These are phyloP conservation scores for Sugiyamaella japonica DNA, from an alignment of 1,139 yeast species.

Conservation along the genomic window DNA sequence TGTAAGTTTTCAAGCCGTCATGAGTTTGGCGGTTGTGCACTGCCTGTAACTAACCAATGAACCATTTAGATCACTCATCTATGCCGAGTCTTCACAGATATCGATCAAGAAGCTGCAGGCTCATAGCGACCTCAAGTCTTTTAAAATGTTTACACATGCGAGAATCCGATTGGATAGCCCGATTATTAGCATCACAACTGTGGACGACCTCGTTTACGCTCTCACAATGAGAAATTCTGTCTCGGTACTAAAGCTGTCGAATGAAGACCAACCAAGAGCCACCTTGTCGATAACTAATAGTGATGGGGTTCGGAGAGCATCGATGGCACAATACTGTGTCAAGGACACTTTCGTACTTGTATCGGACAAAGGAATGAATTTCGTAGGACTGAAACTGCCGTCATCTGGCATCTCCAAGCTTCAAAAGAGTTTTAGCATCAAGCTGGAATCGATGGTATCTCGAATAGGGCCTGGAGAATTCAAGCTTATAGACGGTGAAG, in stretches of 20 bases:
- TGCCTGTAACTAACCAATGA: slow-evolving; percentile 10
- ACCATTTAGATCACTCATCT: slow-evolving; percentile 25
- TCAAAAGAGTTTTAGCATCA: slow-evolving; percentile 14
- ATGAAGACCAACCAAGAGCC: slow-evolving; percentile 1
- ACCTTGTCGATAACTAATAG: slow-evolving; percentile 12
- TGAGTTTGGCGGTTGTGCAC: too few species aligned
- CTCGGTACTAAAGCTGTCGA: slow-evolving; percentile 1
- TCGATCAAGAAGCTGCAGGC: slow-evolving; percentile 11
- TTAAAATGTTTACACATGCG: slow-evolving; percentile 12
- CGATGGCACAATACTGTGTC: slow-evolving; percentile 19
- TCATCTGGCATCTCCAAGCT: slow-evolving; percentile 11
- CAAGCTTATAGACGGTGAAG: background rate
- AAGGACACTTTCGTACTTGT: slow-evolving; percentile 20
- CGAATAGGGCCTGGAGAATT: slow-evolving; percentile 11
- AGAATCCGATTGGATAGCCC: slow-evolving; percentile 14
- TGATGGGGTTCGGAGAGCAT: slow-evolving; percentile 21
- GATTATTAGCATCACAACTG: slow-evolving; percentile 13
- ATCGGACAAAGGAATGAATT: slow-evolving; percentile 23
- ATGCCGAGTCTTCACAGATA: slow-evolving; percentile 20
- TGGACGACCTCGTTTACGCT: slow-evolving; percentile 20
- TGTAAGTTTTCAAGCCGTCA: slow-evolving; percentile 6
- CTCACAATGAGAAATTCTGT: slow-evolving; percentile 18
- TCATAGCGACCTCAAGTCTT: slow-evolving; percentile 9
- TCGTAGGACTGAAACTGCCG: slow-evolving; percentile 18
- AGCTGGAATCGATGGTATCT: slow-evolving; percentile 14